These are phyloP conservation scores for Suillus sp. DNA, from an alignment of 768 basidiomycete species.

Conservation along the genomic window DNA sequence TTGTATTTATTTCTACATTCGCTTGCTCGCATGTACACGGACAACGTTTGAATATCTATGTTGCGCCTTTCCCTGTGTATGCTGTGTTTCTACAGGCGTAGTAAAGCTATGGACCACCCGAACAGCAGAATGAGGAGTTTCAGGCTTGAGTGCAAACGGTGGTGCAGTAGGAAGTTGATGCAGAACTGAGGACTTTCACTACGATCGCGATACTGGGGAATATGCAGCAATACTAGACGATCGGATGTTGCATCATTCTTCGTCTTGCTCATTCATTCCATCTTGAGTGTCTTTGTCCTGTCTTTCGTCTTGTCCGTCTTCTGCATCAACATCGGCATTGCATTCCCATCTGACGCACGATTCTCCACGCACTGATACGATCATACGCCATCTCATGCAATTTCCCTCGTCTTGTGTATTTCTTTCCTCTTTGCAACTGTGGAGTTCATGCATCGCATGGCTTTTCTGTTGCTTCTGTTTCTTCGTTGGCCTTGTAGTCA, in stretches of 20 bases:
- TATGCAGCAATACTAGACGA: constrained; percentile 37
- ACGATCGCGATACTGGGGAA: constrained; percentile 5
- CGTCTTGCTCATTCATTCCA: background rate
- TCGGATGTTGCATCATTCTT: background rate
- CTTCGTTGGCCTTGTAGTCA: too few relatives aligned
- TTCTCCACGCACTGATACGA: background rate
- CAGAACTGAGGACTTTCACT: too few relatives aligned
- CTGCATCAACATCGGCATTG: background rate
- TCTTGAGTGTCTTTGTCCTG: constrained; percentile 10
- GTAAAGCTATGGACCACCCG: too few relatives aligned
- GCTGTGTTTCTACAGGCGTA: too few relatives aligned
- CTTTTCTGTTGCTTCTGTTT: background rate
- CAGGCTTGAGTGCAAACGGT: too few relatives aligned
- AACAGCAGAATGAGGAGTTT: too few relatives aligned
- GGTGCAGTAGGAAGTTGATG: too few relatives aligned
- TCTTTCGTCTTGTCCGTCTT: background rate
- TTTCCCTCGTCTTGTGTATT: background rate
- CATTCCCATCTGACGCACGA: constrained; percentile 4
- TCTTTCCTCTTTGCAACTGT: background rate
- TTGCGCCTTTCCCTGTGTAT: too few relatives aligned
- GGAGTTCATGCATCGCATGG: background rate
- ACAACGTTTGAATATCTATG: too few relatives aligned
- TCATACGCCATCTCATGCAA: background rate
- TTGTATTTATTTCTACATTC: too few relatives aligned
- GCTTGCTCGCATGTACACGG: too few relatives aligned